A percentile compares a stretch with the other conserved stretches of the same genome.
These are phyloP conservation scores for Spinellus fusiger DNA, from an alignment of 192 early-diverging fungal species.

Conservation along the genomic window DNA sequence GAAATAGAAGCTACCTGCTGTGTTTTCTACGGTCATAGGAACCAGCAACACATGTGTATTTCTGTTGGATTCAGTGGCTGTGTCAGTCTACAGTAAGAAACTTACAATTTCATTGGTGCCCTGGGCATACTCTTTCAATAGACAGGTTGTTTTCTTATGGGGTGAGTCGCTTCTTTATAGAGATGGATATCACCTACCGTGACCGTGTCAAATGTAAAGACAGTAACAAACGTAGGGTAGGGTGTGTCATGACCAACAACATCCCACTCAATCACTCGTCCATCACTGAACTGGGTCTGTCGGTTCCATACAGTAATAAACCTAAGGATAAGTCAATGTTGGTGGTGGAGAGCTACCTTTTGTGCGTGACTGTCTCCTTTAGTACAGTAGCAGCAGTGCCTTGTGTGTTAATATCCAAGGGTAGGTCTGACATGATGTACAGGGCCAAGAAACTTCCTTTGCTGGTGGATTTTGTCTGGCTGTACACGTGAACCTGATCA, in stretches of 20 bases:
- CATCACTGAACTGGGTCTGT: conserved; percentile 40
- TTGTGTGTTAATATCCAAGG: conserved; percentile 29
- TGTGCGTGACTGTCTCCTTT: conserved; percentile 35
- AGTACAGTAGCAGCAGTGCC: conserved; percentile 34
- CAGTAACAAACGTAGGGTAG: conserved; percentile 40
- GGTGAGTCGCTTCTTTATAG: background rate
- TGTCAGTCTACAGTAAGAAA: background rate
- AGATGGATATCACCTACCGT: conserved; percentile 23
- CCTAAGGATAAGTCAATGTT: conserved; percentile 2
- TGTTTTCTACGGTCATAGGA: conserved; percentile 49
- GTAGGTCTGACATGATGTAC: background rate
- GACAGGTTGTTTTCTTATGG: conserved; percentile 46
- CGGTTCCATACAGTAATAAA: conserved; percentile 36
- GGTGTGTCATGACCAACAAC: conserved; percentile 40
- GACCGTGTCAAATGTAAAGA: conserved; percentile 46
- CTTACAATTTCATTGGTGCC: conserved; percentile 50
- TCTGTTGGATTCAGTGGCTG: conserved; percentile 14
- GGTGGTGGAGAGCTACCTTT: conserved; percentile 26
- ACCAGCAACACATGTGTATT: conserved; percentile 54
- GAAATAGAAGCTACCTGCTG: conserved; percentile 10
- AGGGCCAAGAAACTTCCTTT: background rate
- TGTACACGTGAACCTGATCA: too few relatives aligned
- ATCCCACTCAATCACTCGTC: conserved; percentile 46
- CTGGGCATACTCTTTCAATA: conserved; percentile 54
- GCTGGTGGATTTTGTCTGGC: too few relatives aligned